Evolutionary conservation across 2,329 filamentous ascomycete genomes (phyloP), one percentile per base, ranked within the genome.

Genomic region (Waltergamsia citrina): DNA sequence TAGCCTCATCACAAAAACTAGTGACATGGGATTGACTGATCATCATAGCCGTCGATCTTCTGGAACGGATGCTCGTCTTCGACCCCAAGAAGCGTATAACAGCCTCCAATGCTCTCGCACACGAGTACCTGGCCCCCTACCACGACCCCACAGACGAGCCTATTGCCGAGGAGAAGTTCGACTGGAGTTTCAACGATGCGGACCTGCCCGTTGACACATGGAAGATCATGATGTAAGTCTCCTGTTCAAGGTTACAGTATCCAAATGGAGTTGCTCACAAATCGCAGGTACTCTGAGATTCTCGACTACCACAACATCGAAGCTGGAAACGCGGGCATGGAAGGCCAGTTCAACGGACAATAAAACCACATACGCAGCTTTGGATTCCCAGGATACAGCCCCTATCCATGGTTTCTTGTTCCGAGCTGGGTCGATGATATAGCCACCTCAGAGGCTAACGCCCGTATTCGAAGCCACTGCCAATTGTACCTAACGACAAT

Each of bases 131-230:
- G 32, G 76, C 86, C 8, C 90, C 90, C 7, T 98, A 98, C 67
- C 92, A 98, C 62, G 92, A 98, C 55, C 88, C 92, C 7, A 92
- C 85, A 29, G 92, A 98, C 52, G 92, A 98, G 68, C 92, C 92
- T 2, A 80, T 87, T 12, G 85, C 92, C 16, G 85, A 94, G 41
- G 88, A 95, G 68, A 95, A 94, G 65, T 98, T 98, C 51, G 92
- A 98, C 57, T 98, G 92, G 92, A 95, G 88, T 35, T 98, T 98
- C 65, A 96, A 96, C 59, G 92, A 98, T 50, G 92, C 90, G 31
- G 92, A 98, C 54, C 68, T 98, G 37, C 90, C 92, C 1, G 88
- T 96, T 33, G 92, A 98, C 55, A 94, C 88, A n/a, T 98, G 92
- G 92, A 98, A 98, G 69, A 95, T 98, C 56, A 98, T 96, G 92